Conservation (phyloP, 2,329 filamentous ascomycete genomes). For the Colletotrichum tabaci region DNA sequence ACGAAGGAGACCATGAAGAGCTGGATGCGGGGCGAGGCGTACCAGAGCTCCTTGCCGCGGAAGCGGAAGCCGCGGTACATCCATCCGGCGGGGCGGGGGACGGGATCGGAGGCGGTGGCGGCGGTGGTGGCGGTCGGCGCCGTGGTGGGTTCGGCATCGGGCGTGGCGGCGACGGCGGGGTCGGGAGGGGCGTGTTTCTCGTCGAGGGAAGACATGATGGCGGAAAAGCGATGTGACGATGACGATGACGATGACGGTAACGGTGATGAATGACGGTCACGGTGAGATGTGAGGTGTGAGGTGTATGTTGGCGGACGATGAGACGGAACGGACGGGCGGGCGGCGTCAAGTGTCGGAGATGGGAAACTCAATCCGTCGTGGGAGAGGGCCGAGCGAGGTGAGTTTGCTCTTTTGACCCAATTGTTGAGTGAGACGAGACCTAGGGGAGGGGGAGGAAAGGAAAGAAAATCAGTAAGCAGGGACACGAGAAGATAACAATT, state of each 20-base stretch:
- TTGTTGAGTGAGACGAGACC: neutral
- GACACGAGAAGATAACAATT: neutral
- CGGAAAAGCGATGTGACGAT: constrained; percentile 4
- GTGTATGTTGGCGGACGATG: too few species aligned
- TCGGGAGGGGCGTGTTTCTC: constrained; percentile 21
- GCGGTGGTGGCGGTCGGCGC: constrained; percentile 38
- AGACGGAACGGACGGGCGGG: too few species aligned
- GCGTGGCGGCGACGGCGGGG: neutral
- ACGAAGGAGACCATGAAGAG: constrained; percentile 74
- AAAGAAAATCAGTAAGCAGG: neutral
- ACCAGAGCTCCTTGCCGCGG: constrained; percentile 72
- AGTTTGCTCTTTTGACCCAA: neutral
- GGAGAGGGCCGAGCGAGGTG: neutral
- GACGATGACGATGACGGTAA: neutral
- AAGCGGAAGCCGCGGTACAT: constrained; percentile 76
- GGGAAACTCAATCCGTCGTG: constrained; percentile 33
- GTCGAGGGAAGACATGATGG: constrained; percentile 31
- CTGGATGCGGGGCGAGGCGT: constrained; percentile 81
- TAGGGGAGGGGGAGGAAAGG: neutral
- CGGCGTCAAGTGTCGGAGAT: constrained; percentile 17
- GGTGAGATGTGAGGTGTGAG: too few species aligned
- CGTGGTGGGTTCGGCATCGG: constrained; percentile 5
- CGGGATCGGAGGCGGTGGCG: constrained; percentile 42
- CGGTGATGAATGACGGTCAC: neutral
- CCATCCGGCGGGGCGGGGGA: constrained; percentile 68